Evolutionary conservation across 441 rosid genomes (phyloP).

Genomic region (Francoa sonchifolia): DNA sequence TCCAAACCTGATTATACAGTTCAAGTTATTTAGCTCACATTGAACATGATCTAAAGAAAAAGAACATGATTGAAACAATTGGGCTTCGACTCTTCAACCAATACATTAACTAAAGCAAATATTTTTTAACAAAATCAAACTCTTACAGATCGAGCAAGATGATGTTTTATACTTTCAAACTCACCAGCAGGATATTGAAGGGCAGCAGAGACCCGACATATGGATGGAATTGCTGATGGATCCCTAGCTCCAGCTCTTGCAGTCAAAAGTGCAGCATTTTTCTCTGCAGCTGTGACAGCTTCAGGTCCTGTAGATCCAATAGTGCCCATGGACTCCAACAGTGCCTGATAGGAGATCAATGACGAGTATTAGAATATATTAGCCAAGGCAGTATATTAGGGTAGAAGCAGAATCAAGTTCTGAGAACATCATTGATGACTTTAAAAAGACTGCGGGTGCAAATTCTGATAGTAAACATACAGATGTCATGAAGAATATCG

Average conservation of each 20-base stretch:
- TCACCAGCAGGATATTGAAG: conserved; percentile 92
- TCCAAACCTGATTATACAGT: conserved; percentile 44
- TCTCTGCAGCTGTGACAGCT: conserved; percentile 82
- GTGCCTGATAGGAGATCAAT: conserved; percentile 43
- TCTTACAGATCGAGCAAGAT: neutral
- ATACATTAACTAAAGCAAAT: neutral
- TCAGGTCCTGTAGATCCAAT: conserved; percentile 87
- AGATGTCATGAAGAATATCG: too few species aligned
- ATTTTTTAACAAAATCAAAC: too few species aligned
- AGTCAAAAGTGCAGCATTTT: conserved; percentile 80
- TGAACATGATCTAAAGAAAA: neutral
- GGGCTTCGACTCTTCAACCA: neutral
- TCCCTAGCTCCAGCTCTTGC: conserved; percentile 99
- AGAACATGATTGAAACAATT: neutral
- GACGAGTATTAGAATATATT: too few species aligned
- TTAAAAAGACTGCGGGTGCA: too few species aligned
- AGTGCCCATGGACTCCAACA: conserved; percentile 78
- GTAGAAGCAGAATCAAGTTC: too few species aligned
- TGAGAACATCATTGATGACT: too few species aligned
- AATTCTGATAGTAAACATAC: too few species aligned
- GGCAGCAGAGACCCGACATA: conserved; percentile 91
- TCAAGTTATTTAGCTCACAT: conserved; percentile 3
- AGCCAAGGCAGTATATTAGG: too few species aligned
- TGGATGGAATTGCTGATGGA: conserved; percentile 97
- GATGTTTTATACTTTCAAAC: too few species aligned